A percentile compares a stretch with the other conserved stretches of the same genome.
Conservation (phyloP, 768 basidiomycete genomes). For the Tulasnella sp. region DNA sequence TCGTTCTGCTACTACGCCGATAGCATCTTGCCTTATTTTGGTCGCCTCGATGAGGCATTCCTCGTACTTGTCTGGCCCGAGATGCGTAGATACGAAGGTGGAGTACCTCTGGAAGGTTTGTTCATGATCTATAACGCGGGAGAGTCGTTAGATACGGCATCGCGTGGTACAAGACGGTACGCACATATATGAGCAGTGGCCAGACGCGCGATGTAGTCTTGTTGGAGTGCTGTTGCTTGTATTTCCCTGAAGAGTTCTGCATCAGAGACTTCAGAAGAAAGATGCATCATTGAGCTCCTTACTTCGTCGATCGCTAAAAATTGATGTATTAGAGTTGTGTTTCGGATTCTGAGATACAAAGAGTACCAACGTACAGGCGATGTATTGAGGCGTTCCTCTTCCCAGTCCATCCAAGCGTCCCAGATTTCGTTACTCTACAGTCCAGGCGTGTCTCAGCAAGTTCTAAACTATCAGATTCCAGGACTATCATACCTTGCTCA, state of each 20-base stretch:
- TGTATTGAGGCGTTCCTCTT: slow-evolving; percentile 47
- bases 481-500: slow-evolving; percentile 42
- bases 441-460: not conserved
- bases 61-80: slow-evolving; percentile 69
- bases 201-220: slow-evolving; percentile 53
- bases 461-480: not conserved
- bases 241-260: too few relatives aligned
- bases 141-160: not conserved
- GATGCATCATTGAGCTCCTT: too few relatives aligned
- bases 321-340: too few relatives aligned
- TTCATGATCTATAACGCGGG: slow-evolving; percentile 50
- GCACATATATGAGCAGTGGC: slow-evolving; percentile 66
- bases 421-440: slow-evolving; percentile 58
- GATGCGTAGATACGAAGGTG: slow-evolving; percentile 71
- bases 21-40: slow-evolving; percentile 49
- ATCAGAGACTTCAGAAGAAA: too few relatives aligned
- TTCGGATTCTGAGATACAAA: too few relatives aligned
- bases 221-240: slow-evolving; percentile 44
- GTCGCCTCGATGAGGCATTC: slow-evolving; percentile 63
- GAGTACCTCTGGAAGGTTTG: slow-evolving; percentile 81
- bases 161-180: slow-evolving; percentile 15
- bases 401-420: slow-evolving; percentile 65
- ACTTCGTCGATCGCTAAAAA: too few relatives aligned
- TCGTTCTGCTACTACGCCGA: slow-evolving; percentile 49
- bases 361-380: slow-evolving; percentile 25